A percentile compares a stretch with the other conserved stretches of the same genome.
Evolutionary conservation across 1,284 basidiomycete species (phyloP).

Genomic region (Cryptococcus sp.): DNA sequence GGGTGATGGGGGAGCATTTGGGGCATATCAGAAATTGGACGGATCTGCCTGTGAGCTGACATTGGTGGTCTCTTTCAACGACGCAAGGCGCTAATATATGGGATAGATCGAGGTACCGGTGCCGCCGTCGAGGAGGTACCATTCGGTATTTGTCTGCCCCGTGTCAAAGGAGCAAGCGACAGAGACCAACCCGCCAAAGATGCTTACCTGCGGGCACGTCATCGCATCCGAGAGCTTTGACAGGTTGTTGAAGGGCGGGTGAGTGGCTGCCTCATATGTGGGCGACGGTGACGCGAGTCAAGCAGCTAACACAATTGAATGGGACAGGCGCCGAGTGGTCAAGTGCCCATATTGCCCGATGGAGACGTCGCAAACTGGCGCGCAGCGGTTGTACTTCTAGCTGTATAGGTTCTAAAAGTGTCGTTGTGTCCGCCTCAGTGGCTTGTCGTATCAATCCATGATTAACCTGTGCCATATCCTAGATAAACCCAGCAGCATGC

Average conservation of each 20-base stretch:
- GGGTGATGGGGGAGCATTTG: slow-evolving; percentile 78
- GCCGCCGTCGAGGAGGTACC: slow-evolving; percentile 79
- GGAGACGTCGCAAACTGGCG: slow-evolving; percentile 40
- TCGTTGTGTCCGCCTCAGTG: not conserved
- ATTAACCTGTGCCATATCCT: not conserved
- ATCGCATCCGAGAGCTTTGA: slow-evolving; percentile 82
- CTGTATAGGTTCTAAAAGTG: not conserved
- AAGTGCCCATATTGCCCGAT: slow-evolving; percentile 51
- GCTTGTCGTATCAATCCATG: not conserved
- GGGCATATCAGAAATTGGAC: slow-evolving; percentile 88
- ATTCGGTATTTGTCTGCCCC: slow-evolving; percentile 95
- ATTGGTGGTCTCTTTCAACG: not conserved
- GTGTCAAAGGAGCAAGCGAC: slow-evolving; percentile 97
- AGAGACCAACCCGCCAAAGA: slow-evolving; percentile 92
- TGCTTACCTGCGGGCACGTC: slow-evolving; percentile 94
- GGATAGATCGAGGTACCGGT: slow-evolving; percentile 88
- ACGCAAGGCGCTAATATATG: slow-evolving; percentile 2
- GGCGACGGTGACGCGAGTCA: not conserved
- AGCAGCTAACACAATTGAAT: not conserved
- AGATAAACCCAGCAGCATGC: not conserved
- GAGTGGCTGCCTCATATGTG: slow-evolving; percentile 46
- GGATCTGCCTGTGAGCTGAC: slow-evolving; percentile 73
- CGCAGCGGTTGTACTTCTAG: slow-evolving; percentile 47
- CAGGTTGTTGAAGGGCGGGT: slow-evolving; percentile 85
- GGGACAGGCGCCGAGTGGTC: slow-evolving; percentile 34